These are phyloP conservation scores for Erythrobasidium hasegawianum DNA, from an alignment of 1,284 basidiomycete species.

Conservation along the genomic window DNA sequence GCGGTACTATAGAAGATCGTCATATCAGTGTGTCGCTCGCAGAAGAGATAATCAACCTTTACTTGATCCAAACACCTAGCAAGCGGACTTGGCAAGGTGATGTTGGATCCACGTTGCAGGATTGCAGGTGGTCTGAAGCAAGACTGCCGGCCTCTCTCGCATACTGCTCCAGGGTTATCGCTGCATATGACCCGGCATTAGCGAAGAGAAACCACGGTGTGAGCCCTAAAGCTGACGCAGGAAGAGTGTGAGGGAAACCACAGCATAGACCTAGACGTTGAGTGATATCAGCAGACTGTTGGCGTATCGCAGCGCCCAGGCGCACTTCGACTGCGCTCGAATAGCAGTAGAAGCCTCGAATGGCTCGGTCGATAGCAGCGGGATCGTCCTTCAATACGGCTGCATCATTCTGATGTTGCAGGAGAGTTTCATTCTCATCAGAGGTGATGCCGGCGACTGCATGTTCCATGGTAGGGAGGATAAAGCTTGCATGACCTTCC, in stretches of 20 bases:
- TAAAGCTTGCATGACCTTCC: too few relatives aligned
- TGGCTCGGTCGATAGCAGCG: not conserved
- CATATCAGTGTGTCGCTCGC: too few relatives aligned
- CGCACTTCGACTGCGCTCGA: conserved; percentile 40
- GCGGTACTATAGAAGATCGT: too few relatives aligned
- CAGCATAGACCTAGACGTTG: conserved; percentile 36
- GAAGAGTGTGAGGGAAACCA: conserved; percentile 39
- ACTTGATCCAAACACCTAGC: conserved; percentile 34
- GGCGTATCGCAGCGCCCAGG: too few relatives aligned
- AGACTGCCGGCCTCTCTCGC: conserved; percentile 38
- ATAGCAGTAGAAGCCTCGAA: conserved; percentile 36
- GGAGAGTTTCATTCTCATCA: too few relatives aligned
- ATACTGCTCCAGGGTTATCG: conserved; percentile 36
- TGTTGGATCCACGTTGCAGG: conserved; percentile 32
- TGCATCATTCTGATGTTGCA: too few relatives aligned
- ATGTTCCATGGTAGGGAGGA: too few relatives aligned
- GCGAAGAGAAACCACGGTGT: too few relatives aligned
- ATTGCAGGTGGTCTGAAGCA: conserved; percentile 5
- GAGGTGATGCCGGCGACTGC: too few relatives aligned
- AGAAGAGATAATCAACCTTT: too few relatives aligned
- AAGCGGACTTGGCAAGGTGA: conserved; percentile 37
- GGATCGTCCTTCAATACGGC: too few relatives aligned
- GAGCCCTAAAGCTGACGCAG: conserved; percentile 37
- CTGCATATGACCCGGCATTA: not conserved
- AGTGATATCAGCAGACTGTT: not conserved